A percentile compares a stretch with the other conserved stretches of the same genome.
These are phyloP conservation scores for Neopestalotiopsis clavispora DNA, from an alignment of 2,329 filamentous ascomycete species.

Conservation along the genomic window DNA sequence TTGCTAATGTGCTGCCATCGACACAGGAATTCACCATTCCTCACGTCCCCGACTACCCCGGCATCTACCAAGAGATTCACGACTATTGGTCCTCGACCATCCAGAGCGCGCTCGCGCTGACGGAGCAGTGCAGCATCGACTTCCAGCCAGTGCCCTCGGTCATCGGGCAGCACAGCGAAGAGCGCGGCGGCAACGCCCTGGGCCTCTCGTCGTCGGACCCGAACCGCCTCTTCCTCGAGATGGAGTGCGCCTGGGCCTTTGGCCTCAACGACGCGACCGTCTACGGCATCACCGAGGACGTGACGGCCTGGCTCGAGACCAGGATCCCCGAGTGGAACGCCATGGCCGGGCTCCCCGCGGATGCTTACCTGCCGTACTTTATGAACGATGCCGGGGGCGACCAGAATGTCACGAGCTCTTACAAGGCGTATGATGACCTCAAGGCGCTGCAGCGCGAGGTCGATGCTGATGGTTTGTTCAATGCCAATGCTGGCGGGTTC, in stretches of 20 bases:
- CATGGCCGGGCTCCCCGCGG: slow-evolving; percentile 15
- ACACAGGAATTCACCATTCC: slow-evolving; percentile 32
- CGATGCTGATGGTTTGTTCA: slow-evolving; percentile 36
- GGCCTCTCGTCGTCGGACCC: slow-evolving; percentile 26
- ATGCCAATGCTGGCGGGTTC: slow-evolving; percentile 31
- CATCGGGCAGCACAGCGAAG: slow-evolving; percentile 28
- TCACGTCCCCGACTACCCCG: slow-evolving; percentile 25
- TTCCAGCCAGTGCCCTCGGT: slow-evolving; percentile 36
- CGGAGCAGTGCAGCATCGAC: slow-evolving; percentile 34
- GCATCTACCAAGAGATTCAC: slow-evolving; percentile 40
- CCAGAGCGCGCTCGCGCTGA: slow-evolving; percentile 25
- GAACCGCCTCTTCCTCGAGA: slow-evolving; percentile 29
- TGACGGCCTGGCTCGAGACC: slow-evolving; percentile 28
- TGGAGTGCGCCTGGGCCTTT: slow-evolving; percentile 30
- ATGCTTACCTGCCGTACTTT: slow-evolving; percentile 34
- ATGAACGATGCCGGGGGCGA: slow-evolving; percentile 42
- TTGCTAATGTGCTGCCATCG: background rate
- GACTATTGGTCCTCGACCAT: slow-evolving; percentile 33
- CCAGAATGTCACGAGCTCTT: slow-evolving; percentile 35
- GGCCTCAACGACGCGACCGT: slow-evolving; percentile 24
- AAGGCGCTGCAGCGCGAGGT: slow-evolving; percentile 35
- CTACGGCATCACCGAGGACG: slow-evolving; percentile 14
- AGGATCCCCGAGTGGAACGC: slow-evolving; percentile 16
- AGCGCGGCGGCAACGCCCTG: slow-evolving; percentile 32
- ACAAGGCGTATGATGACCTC: slow-evolving; percentile 34